Evolutionary conservation across 2,329 filamentous ascomycete genomes (phyloP).

Genomic region (Ceratocystiopsis minuta): DNA sequence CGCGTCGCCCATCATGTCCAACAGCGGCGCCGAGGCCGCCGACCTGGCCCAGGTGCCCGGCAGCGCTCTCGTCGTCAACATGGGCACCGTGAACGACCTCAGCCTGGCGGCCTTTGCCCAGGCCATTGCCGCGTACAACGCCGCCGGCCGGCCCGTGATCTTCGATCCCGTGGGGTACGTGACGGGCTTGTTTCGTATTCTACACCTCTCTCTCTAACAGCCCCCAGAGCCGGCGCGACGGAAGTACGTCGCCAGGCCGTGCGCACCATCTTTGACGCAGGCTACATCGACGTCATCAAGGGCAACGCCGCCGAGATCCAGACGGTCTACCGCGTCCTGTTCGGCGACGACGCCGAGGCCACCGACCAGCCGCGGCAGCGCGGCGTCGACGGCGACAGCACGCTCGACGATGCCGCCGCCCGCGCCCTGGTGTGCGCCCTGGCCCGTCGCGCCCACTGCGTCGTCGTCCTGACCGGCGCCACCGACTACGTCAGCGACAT

Average conservation of each 20-base stretch:
- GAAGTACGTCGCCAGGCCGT: conserved; percentile 53
- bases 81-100: conserved; percentile 75
- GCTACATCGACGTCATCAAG: conserved; percentile 78
- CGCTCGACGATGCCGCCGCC: conserved; percentile 26
- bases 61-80: conserved; percentile 76
- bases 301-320: conserved; percentile 83
- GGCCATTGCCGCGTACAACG: conserved; percentile 69
- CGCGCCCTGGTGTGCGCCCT: conserved; percentile 45
- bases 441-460: conserved; percentile 46
- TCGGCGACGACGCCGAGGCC: conserved; percentile 10
- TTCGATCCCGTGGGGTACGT: conserved; percentile 72
- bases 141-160: conserved; percentile 53
- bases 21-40: conserved; percentile 61
- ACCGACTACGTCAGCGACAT: conserved; percentile 69
- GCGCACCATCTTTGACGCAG: conserved; percentile 48
- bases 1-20: conserved; percentile 86
- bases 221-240: conserved; percentile 55
- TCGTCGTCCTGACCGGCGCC: conserved; percentile 69
- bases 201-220: neutral
- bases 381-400: conserved; percentile 66
- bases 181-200: neutral
- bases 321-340: conserved; percentile 43
- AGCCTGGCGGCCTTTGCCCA: conserved; percentile 52
- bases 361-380: conserved; percentile 39
- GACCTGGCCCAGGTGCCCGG: conserved; percentile 57